Conservation (phyloP, 2,329 filamentous ascomycete genomes). For the Penicillium capsulatum region DNA sequence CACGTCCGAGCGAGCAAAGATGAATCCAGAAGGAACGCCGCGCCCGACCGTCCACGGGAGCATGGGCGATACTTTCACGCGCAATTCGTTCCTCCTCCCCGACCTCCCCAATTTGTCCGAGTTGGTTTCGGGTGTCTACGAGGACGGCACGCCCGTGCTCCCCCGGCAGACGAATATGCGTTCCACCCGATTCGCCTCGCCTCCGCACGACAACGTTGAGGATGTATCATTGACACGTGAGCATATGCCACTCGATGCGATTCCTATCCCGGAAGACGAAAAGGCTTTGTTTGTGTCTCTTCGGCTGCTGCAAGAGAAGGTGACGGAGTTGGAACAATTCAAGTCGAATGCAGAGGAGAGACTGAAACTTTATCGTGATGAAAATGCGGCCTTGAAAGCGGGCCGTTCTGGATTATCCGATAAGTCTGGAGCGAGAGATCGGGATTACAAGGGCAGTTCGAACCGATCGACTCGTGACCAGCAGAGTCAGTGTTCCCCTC, state of each 20-base stretch:
- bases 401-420: slow-evolving; percentile 39
- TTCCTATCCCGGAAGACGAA: slow-evolving; percentile 53
- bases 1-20: slow-evolving; percentile 29
- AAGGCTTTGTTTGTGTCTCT: slow-evolving; percentile 61
- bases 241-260: slow-evolving; percentile 50
- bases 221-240: slow-evolving; percentile 31
- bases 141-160: slow-evolving; percentile 56
- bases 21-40: slow-evolving; percentile 20
- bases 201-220: slow-evolving; percentile 35
- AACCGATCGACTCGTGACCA: slow-evolving; percentile 35
- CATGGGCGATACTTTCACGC: slow-evolving; percentile 49
- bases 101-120: slow-evolving; percentile 60
- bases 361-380: slow-evolving; percentile 50
- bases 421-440: slow-evolving; percentile 45
- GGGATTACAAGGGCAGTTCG: slow-evolving; percentile 33
- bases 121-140: slow-evolving; percentile 56
- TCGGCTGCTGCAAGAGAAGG: slow-evolving; percentile 55
- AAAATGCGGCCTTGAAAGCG: slow-evolving; percentile 50
- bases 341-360: slow-evolving; percentile 50
- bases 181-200: slow-evolving; percentile 52
- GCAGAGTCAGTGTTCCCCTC: slow-evolving; percentile 31
- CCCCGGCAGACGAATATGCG: slow-evolving; percentile 48
- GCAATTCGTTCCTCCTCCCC: slow-evolving; percentile 59
- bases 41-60: slow-evolving; percentile 29
- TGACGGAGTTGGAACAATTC: slow-evolving; percentile 53